Evolutionary conservation across 257 asterid genomes (phyloP).

Genomic region (Cordia subcordata): DNA sequence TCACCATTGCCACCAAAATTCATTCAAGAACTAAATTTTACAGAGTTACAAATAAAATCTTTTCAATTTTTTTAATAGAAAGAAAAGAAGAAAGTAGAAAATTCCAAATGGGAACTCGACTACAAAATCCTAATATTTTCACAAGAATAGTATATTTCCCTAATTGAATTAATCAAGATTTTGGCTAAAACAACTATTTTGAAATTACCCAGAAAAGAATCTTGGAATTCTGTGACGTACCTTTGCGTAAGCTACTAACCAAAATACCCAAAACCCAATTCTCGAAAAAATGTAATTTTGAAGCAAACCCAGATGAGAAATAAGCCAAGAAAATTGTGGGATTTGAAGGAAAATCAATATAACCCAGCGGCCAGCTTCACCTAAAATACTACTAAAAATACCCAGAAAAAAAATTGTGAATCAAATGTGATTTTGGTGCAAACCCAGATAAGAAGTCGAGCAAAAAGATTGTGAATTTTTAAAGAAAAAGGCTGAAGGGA

Average conservation of each 20-base stretch:
- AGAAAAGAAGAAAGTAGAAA: background rate
- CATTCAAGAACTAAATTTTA: constrained; percentile 16
- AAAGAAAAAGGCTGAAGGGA: background rate
- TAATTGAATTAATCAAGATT: too few species aligned
- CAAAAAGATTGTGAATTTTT: constrained; percentile 11
- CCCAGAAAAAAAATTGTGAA: constrained; percentile 11
- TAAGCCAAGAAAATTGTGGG: constrained; percentile 12
- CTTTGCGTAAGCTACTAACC: background rate
- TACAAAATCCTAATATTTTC: constrained; percentile 2
- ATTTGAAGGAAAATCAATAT: constrained; percentile 4
- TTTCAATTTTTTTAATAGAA: too few species aligned
- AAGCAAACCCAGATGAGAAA: constrained; percentile 17
- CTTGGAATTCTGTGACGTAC: background rate
- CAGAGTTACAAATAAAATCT: too few species aligned
- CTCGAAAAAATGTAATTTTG: constrained; percentile 13
- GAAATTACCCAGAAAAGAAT: too few species aligned
- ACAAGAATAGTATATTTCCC: background rate
- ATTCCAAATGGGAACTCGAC: constrained; percentile 7
- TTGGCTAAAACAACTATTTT: too few species aligned
- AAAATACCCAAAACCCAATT: constrained; percentile 7
- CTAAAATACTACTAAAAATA: background rate
- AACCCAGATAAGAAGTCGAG: constrained; percentile 17
- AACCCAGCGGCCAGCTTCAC: too few species aligned
- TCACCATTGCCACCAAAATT: constrained; percentile 54
- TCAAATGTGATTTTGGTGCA: constrained; percentile 12